These are phyloP conservation scores for Sextonia rubra DNA, from an alignment of 164 flowering plant genomes.

Conservation along the genomic window DNA sequence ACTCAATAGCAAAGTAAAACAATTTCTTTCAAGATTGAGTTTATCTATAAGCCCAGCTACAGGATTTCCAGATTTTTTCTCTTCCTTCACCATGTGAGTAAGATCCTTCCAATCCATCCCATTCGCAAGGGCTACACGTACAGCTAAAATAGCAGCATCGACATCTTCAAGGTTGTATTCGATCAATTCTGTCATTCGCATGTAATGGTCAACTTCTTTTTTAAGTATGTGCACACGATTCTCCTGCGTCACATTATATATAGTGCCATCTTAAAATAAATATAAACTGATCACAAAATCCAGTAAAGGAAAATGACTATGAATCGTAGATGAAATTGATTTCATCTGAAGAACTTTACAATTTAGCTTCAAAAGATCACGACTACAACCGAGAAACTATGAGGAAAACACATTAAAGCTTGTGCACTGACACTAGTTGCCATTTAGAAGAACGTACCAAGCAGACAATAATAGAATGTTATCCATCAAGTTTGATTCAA, in stretches of 20 bases:
- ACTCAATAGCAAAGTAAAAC: constrained; percentile 79
- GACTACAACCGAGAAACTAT: no score
- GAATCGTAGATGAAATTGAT: background rate
- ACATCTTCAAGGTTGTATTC: constrained; percentile 96
- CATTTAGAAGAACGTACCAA: no score
- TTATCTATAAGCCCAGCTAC: constrained; percentile 92
- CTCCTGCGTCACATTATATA: constrained; percentile 53
- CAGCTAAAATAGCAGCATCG: constrained; percentile 95
- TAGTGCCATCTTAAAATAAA: constrained; percentile 2
- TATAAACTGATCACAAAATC: background rate
- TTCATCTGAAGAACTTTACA: no score
- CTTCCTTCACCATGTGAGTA: constrained; percentile 93
- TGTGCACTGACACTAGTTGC: background rate
- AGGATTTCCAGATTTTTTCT: constrained; percentile 90
- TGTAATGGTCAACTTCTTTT: constrained; percentile 76
- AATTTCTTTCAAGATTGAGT: constrained; percentile 84
- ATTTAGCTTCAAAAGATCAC: background rate
- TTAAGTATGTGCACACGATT: constrained; percentile 77
- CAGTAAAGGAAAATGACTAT: background rate
- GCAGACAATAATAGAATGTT: background rate
- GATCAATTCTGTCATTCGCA: constrained; percentile 79
- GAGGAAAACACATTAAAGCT: background rate
- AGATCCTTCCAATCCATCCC: constrained; percentile 96
- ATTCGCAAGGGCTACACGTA: constrained; percentile 92
- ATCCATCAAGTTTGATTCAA: background rate